Base-by-base conservation (phyloP, 768 basidiomycete species). In the Paxillus ammoniavirescens region DNA sequence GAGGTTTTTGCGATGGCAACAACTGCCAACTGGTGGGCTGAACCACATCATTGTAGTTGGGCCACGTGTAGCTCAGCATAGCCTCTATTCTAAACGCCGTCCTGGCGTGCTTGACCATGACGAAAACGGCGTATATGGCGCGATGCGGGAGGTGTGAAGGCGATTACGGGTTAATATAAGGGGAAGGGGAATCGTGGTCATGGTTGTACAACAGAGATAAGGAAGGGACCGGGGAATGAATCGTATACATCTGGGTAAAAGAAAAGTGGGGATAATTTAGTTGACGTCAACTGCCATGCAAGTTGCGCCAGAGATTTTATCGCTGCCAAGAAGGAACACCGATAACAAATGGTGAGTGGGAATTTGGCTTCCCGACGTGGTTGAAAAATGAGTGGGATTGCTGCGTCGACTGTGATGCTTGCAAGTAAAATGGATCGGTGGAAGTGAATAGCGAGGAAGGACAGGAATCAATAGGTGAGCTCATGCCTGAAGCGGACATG, bases 381-480 rank as follows among this genome's bases (percentile, higher is more conserved):
- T 63, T 59, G 55, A 77, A 75, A 49, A 77, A 68, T 10, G 70
- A 36, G 10, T 67, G 64, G 0, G 72, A 47, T 37, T 69, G 63
- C 51, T 74, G 72, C 10, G 67, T 57, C 6, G 72, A 53, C 56
- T 78, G 77, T n/a, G 67, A 60, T 21, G 72, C 72, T 18, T 78
- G 75, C 53, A 77, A 58, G 59, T 76, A 79, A 63, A 79, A 79
- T n/a, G 78, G 79, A 56, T 80, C 79, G 10, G 78, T 75, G 47
- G 76, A 73, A 1, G 75, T 65, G 61, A 79, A 79, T 31, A 66
- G 58, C 35, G 75, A 74, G 49, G 70, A 35, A 23, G 57, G 0
- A 49, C 44, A 59, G 1, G 63, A 23, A 23, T 69, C 69, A 35
- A 61, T 48, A 49, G 72, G 61, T 40, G 62, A 54, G 52, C 14